Percentiles rank a stretch among this genome's conserved stretches.
Conservation (phyloP, 768 basidiomycete species). For the Rhizopogon roseolus region DNA sequence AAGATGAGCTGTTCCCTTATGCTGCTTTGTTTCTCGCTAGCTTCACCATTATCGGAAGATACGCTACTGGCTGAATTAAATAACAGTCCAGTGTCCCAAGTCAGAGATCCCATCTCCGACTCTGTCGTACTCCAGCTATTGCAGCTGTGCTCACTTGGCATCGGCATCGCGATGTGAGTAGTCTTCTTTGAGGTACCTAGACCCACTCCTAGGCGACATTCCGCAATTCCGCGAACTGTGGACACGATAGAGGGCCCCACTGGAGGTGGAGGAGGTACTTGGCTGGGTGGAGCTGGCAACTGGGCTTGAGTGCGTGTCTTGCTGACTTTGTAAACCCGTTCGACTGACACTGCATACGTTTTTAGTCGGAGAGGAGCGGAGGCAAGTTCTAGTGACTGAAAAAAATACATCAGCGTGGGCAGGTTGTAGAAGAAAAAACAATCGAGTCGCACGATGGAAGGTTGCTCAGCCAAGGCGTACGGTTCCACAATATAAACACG, state of each 20-base stretch:
- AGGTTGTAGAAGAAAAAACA: too few relatives aligned
- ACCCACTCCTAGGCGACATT: too few relatives aligned
- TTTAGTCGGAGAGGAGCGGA: conserved; percentile 31
- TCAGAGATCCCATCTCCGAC: conserved; percentile 54
- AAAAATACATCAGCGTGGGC: too few relatives aligned
- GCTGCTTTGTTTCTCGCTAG: conserved; percentile 12
- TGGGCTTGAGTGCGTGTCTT: conserved; percentile 48
- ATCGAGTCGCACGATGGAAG: too few relatives aligned
- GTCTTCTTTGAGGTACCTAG: too few relatives aligned
- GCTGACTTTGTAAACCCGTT: conserved; percentile 48
- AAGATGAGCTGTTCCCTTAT: conserved; percentile 38
- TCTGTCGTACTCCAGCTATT: conserved; percentile 39
- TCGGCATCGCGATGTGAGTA: conserved; percentile 23
- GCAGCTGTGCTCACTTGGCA: conserved; percentile 39
- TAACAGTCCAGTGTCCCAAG: conserved; percentile 59
- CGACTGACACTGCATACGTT: conserved; percentile 49
- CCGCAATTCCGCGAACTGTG: conserved; percentile 55
- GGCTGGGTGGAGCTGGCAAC: conserved; percentile 37
- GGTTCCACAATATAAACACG: too few relatives aligned
- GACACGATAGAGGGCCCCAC: conserved; percentile 40
- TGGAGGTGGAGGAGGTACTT: conserved; percentile 22
- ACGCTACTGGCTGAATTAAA: conserved; percentile 41
- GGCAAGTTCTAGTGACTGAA: too few relatives aligned
- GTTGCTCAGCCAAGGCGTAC: too few relatives aligned
- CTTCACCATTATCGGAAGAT: conserved; percentile 41